These are phyloP conservation scores for Athelia psychrophila DNA, from an alignment of 1,284 basidiomycete genomes.

Conservation along the genomic window DNA sequence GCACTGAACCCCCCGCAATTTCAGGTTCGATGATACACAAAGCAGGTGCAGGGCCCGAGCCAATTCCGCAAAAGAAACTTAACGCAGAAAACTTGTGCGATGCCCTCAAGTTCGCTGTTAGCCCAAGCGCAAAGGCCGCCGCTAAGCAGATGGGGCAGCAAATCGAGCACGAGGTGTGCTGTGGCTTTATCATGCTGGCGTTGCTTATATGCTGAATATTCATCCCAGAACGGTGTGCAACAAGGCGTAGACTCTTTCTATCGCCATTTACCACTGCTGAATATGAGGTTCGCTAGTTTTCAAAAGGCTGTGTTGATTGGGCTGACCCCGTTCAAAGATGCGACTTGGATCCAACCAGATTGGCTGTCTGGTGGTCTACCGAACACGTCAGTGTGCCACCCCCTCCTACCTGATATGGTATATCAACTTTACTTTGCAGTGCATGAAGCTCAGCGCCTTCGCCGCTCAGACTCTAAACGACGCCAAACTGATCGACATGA, in stretches of 20 bases:
- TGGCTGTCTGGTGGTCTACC: conserved; percentile 61
- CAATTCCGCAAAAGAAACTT: conserved; percentile 54
- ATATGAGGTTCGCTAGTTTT: conserved; percentile 41
- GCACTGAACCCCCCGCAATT: background rate
- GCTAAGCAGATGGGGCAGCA: conserved; percentile 49
- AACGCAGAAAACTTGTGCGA: conserved; percentile 47
- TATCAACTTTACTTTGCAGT: conserved; percentile 26
- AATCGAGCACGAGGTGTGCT: conserved; percentile 50
- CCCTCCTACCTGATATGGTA: background rate
- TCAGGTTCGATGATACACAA: conserved; percentile 54
- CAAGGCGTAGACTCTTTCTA: conserved; percentile 57
- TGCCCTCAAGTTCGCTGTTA: conserved; percentile 49
- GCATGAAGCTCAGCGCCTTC: conserved; percentile 49
- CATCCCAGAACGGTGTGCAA: conserved; percentile 41
- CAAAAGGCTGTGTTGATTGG: background rate
- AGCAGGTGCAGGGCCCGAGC: conserved; percentile 61
- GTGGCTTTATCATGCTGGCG: background rate
- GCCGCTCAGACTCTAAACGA: conserved; percentile 50
- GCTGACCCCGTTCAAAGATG: conserved; percentile 32
- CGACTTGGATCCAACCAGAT: conserved; percentile 45
- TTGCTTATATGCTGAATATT: background rate
- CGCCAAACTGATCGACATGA: conserved; percentile 38
- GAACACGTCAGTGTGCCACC: conserved; percentile 32
- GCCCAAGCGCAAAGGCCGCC: conserved; percentile 40
- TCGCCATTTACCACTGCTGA: conserved; percentile 55